Conservation (phyloP, 306 rosid genomes). For the Pyrus bretschneideri region DNA sequence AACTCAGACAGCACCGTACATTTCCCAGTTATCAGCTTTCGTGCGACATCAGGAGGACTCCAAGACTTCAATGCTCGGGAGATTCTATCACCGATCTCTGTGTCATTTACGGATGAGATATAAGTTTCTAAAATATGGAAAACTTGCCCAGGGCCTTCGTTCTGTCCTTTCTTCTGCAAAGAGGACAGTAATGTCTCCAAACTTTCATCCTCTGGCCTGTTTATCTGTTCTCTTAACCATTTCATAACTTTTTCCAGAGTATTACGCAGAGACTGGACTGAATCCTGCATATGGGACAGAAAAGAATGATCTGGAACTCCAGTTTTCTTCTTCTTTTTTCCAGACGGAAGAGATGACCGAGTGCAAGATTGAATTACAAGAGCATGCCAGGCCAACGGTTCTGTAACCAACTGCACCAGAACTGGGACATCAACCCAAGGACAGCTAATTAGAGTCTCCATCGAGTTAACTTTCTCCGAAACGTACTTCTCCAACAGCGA, state of each 20-base stretch:
- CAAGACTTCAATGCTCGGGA: constrained; percentile 63
- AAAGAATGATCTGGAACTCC: constrained; percentile 45
- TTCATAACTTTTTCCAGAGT: constrained; percentile 51
- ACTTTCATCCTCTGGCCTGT: constrained; percentile 52
- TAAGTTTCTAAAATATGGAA: constrained; percentile 43
- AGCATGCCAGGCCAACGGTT: constrained; percentile 92
- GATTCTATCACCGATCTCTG: constrained; percentile 53
- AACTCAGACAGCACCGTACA: constrained; percentile 45
- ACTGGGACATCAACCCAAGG: constrained; percentile 46
- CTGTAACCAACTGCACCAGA: constrained; percentile 69
- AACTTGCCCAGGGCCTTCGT: constrained; percentile 69
- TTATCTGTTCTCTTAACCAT: constrained; percentile 52
- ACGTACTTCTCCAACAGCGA: constrained; percentile 62
- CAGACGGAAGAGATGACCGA: constrained; percentile 67
- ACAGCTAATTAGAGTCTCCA: constrained; percentile 39
- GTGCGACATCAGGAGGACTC: constrained; percentile 62
- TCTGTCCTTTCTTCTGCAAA: constrained; percentile 37
- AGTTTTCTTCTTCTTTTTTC: constrained; percentile 86
- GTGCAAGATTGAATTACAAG: constrained; percentile 73
- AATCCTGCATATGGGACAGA: constrained; percentile 38
- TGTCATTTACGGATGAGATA: constrained; percentile 32
- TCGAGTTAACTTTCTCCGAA: constrained; percentile 37
- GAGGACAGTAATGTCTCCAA: constrained; percentile 45
- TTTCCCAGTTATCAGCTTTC: constrained; percentile 70
- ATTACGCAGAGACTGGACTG: constrained; percentile 43